These are phyloP conservation scores for Brassica juncea DNA, from an alignment of 345 rosid genomes.

Conservation along the genomic window DNA sequence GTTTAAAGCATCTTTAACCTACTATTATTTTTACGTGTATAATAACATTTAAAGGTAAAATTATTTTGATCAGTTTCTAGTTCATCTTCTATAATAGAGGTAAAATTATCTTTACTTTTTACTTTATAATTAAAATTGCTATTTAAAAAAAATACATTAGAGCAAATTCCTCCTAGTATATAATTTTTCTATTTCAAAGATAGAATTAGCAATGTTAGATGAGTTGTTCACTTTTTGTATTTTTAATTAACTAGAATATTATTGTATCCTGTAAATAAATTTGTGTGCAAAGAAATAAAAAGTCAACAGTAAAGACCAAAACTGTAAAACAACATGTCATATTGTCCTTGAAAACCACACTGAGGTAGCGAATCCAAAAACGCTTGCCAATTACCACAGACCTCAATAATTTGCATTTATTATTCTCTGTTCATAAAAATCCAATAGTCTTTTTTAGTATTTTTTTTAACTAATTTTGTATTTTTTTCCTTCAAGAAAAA, in stretches of 20 bases:
- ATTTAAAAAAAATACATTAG: no score
- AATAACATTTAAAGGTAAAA: no score
- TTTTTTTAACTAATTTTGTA: not conserved
- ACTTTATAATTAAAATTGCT: no score
- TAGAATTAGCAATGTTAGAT: not conserved
- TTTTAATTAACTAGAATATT: not conserved
- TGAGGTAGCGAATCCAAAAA: conserved; percentile 19
- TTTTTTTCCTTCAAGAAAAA: not conserved
- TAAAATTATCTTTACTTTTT: no score
- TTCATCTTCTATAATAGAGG: no score
- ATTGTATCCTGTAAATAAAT: not conserved
- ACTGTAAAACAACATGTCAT: conserved; percentile 29
- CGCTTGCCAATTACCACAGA: conserved; percentile 20
- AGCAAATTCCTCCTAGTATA: no score
- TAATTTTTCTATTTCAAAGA: no score
- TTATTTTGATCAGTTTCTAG: no score
- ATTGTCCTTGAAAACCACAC: conserved; percentile 37
- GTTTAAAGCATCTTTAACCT: no score
- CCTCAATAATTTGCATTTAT: conserved; percentile 39
- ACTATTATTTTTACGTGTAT: no score
- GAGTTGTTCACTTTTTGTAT: not conserved
- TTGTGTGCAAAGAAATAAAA: conserved; percentile 8
- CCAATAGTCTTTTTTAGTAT: conserved; percentile 3
- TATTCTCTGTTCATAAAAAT: conserved; percentile 22
- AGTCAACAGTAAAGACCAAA: conserved; percentile 42